phyloP scores from a whole-genome alignment of 495 filamentous ascomycete genomes.

The Penicillium steckii region DNA sequence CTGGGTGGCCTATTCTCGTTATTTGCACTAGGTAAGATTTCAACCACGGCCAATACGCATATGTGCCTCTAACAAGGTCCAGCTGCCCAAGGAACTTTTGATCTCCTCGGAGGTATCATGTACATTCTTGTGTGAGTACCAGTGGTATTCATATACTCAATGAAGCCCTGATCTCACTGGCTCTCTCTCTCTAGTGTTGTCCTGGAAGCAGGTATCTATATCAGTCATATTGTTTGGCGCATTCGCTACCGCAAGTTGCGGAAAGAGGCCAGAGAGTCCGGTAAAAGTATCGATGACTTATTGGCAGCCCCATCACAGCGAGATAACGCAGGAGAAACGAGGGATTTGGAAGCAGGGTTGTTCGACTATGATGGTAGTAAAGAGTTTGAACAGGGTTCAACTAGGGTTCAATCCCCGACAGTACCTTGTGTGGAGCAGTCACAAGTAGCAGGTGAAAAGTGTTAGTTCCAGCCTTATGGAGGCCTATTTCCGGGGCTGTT shows the following conservation, averaged over 20 bases:
- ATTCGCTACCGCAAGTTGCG: constrained; percentile 61
- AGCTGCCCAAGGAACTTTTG: constrained; percentile 69
- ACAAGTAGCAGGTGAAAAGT: neutral
- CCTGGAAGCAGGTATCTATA: constrained; percentile 68
- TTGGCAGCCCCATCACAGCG: constrained; percentile 29
- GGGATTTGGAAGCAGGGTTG: neutral
- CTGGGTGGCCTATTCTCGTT: constrained; percentile 73
- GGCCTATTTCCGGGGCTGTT: neutral
- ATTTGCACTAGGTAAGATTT: constrained; percentile 60
- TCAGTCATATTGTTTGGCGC: constrained; percentile 66
- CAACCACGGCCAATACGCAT: neutral
- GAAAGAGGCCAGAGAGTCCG: constrained; percentile 52
- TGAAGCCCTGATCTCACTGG: no score
- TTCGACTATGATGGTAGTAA: neutral
- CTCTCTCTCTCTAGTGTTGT: constrained; percentile 41
- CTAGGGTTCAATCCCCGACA: neutral
- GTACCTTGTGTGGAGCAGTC: neutral
- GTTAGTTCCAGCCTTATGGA: neutral
- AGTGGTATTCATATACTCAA: neutral
- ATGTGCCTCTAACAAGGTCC: constrained; percentile 4
- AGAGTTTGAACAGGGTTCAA: neutral
- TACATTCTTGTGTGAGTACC: constrained; percentile 65
- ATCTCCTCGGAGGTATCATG: constrained; percentile 65
- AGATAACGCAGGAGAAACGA: constrained; percentile 2
- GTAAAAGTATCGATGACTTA: constrained; percentile 65